Percentiles rank a stretch among this genome's conserved stretches.
Evolutionary conservation across 179 eudicot genomes (phyloP).

Genomic region (Carnegiea gigantea): DNA sequence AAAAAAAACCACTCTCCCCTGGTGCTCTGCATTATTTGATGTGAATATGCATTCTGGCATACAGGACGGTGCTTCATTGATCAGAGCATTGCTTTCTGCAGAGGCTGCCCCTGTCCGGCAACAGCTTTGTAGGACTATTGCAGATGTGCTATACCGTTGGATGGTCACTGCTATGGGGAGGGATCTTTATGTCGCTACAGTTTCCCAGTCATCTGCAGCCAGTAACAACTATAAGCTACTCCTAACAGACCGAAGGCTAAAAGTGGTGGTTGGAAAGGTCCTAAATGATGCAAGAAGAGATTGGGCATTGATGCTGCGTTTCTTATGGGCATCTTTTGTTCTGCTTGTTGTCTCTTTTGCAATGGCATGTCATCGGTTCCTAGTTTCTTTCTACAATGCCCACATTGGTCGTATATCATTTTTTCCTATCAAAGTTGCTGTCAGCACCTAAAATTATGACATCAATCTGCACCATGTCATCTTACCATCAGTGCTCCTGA

Average conservation of each 20-base stretch:
- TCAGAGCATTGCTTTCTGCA: conserved; percentile 56
- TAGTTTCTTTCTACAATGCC: conserved; percentile 46
- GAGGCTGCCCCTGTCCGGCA: conserved; percentile 62
- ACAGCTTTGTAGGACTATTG: conserved; percentile 55
- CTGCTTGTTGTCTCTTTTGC: conserved; percentile 54
- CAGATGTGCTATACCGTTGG: conserved; percentile 63
- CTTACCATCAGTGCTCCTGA: neutral
- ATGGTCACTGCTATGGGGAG: conserved; percentile 39
- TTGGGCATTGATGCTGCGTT: conserved; percentile 50
- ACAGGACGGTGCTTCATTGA: conserved; percentile 83
- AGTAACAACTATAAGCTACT: conserved; percentile 44
- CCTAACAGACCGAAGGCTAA: conserved; percentile 68
- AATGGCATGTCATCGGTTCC: conserved; percentile 59
- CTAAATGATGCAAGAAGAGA: conserved; percentile 62
- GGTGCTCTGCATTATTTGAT: neutral
- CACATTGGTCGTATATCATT: conserved; percentile 45
- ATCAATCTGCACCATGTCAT: neutral
- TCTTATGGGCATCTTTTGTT: conserved; percentile 50
- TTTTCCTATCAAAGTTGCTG: conserved; percentile 41
- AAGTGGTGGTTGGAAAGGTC: conserved; percentile 56
- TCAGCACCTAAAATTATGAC: conserved; percentile 20
- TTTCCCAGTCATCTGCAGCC: conserved; percentile 29
- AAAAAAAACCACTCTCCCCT: too few species aligned
- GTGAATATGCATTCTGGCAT: neutral
- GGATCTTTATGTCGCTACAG: conserved; percentile 17